A percentile compares a stretch with the other conserved stretches of the same genome.
These are phyloP conservation scores for Moringa oleifera DNA, from an alignment of 345 rosid species.

Conservation along the genomic window DNA sequence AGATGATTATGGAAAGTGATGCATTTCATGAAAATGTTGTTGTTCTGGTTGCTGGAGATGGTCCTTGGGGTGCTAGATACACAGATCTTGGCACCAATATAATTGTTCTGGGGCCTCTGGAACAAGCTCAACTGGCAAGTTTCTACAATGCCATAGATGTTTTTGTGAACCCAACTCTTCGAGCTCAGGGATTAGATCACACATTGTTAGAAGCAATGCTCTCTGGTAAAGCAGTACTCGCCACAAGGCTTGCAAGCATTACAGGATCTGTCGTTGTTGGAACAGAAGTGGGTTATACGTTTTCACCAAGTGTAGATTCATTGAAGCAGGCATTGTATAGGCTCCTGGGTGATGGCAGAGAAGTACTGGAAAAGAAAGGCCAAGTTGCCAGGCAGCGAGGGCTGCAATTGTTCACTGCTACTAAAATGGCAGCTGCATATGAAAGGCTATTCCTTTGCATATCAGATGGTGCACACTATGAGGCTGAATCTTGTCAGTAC, in stretches of 20 bases:
- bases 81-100: slow-evolving; percentile 57
- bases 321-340: slow-evolving; percentile 43
- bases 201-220: slow-evolving; percentile 88
- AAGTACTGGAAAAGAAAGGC: slow-evolving; percentile 60
- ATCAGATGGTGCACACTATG: slow-evolving; percentile 23
- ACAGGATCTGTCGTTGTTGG: slow-evolving; percentile 65
- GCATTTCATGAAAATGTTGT: slow-evolving; percentile 37
- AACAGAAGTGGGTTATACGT: slow-evolving; percentile 61
- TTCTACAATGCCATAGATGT: slow-evolving; percentile 82
- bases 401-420: slow-evolving; percentile 67
- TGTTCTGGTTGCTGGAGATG: slow-evolving; percentile 84
- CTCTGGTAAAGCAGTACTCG: slow-evolving; percentile 72
- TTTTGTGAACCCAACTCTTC: slow-evolving; percentile 78
- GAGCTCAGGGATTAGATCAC: slow-evolving; percentile 93
- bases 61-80: slow-evolving; percentile 91
- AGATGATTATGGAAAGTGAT: slow-evolving; percentile 46
- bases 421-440: slow-evolving; percentile 84
- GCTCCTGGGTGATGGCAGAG: slow-evolving; percentile 57
- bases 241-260: slow-evolving; percentile 81
- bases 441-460: slow-evolving; percentile 85
- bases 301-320: slow-evolving; percentile 67
- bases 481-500: slow-evolving; percentile 39
- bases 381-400: slow-evolving; percentile 56
- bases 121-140: slow-evolving; percentile 60
- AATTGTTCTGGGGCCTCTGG: slow-evolving; percentile 75